Evolutionary conservation across 2,329 filamentous ascomycete species (phyloP).

Genomic region (Neurospora crassa): DNA sequence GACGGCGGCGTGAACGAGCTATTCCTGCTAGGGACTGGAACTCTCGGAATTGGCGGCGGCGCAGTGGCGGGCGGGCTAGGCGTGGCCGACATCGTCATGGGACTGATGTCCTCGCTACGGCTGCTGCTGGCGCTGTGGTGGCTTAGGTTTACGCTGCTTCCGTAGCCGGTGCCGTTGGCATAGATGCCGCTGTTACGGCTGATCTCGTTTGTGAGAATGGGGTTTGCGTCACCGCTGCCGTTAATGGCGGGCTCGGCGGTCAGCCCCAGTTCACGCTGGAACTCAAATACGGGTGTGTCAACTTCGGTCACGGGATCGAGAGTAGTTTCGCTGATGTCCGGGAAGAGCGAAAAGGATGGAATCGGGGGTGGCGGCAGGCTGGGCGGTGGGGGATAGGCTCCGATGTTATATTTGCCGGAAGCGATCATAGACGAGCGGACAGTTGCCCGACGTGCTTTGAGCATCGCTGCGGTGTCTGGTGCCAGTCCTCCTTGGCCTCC

Average conservation of each 20-base stretch:
- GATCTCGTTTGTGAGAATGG: background rate
- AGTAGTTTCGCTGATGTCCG: background rate
- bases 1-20: background rate
- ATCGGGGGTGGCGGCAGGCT: background rate
- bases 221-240: background rate
- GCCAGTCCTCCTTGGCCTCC: background rate
- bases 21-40: background rate
- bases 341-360: background rate
- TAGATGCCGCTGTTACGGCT: background rate
- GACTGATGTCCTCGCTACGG: background rate
- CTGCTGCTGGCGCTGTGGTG: background rate
- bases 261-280: background rate
- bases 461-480: background rate
- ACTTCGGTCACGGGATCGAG: background rate
- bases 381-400: background rate
- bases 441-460: background rate
- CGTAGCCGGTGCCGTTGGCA: background rate
- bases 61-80: background rate
- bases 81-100: background rate
- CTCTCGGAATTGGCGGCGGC: background rate
- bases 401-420: background rate
- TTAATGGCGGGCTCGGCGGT: background rate
- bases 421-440: background rate
- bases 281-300: background rate
- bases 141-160: background rate